Conservation (phyloP, 225 moss, liverwort and hornwort species). For the Pleurozium schreberi region DNA sequence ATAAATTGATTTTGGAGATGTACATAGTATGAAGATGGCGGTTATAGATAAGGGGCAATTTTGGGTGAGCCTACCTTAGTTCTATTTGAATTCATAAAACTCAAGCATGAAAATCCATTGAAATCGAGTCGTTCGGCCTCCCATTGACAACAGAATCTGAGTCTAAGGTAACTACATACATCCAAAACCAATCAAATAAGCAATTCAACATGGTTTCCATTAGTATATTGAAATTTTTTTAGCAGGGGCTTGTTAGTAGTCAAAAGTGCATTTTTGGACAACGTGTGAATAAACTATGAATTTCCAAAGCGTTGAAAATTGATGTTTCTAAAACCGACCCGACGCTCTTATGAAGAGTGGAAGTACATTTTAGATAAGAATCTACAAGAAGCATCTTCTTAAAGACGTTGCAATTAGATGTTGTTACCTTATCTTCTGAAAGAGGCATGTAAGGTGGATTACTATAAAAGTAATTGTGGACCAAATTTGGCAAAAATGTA, state of each 20-base stretch:
- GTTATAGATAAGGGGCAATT: too few relatives aligned
- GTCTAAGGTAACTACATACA: background rate
- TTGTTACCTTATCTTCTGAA: background rate
- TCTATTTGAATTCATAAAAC: background rate
- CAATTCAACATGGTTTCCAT: background rate
- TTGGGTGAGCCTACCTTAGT: too few relatives aligned
- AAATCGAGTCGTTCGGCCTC: background rate
- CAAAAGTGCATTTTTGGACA: background rate
- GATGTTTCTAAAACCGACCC: fast-evolving
- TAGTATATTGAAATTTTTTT: background rate
- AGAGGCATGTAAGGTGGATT: background rate
- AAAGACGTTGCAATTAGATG: background rate
- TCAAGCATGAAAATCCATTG: background rate
- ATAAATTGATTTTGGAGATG: too few relatives aligned
- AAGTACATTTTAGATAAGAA: background rate
- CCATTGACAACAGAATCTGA: background rate
- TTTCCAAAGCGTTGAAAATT: background rate
- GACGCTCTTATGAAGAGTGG: background rate
- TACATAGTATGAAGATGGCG: too few relatives aligned
- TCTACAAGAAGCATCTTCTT: fast-evolving
- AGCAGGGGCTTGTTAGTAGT: background rate
- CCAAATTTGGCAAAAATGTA: background rate
- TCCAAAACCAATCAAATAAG: background rate
- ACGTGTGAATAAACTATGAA: background rate
- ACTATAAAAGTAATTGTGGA: background rate